These are phyloP conservation scores for Boletus bicolor DNA, from an alignment of 768 basidiomycete species.

Conservation along the genomic window DNA sequence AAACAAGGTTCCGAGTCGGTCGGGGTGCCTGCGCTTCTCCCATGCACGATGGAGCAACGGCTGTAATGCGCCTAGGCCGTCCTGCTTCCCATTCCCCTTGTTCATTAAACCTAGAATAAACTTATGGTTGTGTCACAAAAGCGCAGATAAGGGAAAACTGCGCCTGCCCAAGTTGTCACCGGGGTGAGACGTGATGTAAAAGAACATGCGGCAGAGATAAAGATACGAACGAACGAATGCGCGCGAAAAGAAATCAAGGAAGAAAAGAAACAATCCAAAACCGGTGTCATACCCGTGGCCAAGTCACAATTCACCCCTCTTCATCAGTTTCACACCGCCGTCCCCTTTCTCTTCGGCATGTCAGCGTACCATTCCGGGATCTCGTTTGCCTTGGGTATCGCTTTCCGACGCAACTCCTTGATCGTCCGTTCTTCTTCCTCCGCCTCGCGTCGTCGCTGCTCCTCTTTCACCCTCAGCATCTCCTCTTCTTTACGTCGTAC, in stretches of 20 bases:
- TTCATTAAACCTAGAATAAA: slow-evolving; percentile 29
- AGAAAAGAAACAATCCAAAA: slow-evolving; percentile 4
- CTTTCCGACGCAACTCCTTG: slow-evolving; percentile 56
- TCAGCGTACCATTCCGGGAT: slow-evolving; percentile 77
- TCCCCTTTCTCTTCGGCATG: slow-evolving; percentile 54
- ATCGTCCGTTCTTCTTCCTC: slow-evolving; percentile 60
- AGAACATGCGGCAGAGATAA: slow-evolving; percentile 17
- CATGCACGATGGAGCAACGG: slow-evolving; percentile 14
- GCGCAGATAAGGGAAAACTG: neutral
- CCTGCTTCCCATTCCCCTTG: slow-evolving; percentile 15
- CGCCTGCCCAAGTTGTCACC: slow-evolving; percentile 2
- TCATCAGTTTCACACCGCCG: slow-evolving; percentile 15
- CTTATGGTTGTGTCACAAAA: slow-evolving; percentile 8
- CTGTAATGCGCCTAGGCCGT: slow-evolving; percentile 21
- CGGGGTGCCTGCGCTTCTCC: slow-evolving; percentile 23
- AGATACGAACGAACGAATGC: slow-evolving; percentile 2
- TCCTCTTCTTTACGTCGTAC: slow-evolving; percentile 56
- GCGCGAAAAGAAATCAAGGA: neutral
- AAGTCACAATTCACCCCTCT: slow-evolving; percentile 9
- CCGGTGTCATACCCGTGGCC: slow-evolving; percentile 4
- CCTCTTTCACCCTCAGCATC: slow-evolving; percentile 45
- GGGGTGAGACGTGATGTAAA: slow-evolving; percentile 12
- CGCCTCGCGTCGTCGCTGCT: slow-evolving; percentile 43
- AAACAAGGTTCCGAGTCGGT: slow-evolving; percentile 30
- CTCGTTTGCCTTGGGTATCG: slow-evolving; percentile 66